phyloP scores from a whole-genome alignment of 495 filamentous ascomycete genomes.

The Daldinia grandis region DNA sequence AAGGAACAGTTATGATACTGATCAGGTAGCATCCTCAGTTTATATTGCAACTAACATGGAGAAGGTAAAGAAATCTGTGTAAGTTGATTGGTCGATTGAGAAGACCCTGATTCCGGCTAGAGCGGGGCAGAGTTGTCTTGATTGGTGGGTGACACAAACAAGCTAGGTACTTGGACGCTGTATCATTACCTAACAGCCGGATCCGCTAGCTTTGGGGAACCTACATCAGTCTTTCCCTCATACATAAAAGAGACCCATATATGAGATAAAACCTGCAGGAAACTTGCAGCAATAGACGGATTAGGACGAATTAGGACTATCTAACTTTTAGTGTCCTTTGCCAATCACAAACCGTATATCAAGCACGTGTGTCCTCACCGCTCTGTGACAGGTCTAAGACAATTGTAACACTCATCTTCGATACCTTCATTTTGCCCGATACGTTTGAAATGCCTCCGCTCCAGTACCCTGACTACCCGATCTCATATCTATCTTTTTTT shows the following conservation, averaged over 20 bases:
- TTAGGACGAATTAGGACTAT: background rate
- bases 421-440: slow-evolving; percentile 24
- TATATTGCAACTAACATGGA: slow-evolving; percentile 8
- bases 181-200: slow-evolving; percentile 32
- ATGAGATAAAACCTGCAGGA: slow-evolving; percentile 19
- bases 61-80: slow-evolving; percentile 3
- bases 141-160: slow-evolving; percentile 9
- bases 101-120: slow-evolving; percentile 15
- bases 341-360: slow-evolving; percentile 27
- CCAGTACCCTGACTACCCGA: background rate
- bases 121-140: background rate
- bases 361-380: slow-evolving; percentile 38
- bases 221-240: background rate
- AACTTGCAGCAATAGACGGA: background rate
- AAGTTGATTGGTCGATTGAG: slow-evolving; percentile 28
- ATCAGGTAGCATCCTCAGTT: background rate
- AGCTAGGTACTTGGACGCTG: background rate
- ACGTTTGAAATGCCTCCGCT: background rate
- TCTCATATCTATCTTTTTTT: slow-evolving; percentile 7
- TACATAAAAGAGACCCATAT: background rate
- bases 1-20: background rate
- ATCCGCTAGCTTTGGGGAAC: slow-evolving; percentile 1
- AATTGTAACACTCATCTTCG: slow-evolving; percentile 5
- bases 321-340: background rate
- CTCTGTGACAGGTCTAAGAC: slow-evolving; percentile 30